A percentile compares a stretch with the other conserved stretches of the same genome.
These are phyloP conservation scores for Tulasnella calospora DNA, from an alignment of 768 basidiomycete species.

Conservation along the genomic window DNA sequence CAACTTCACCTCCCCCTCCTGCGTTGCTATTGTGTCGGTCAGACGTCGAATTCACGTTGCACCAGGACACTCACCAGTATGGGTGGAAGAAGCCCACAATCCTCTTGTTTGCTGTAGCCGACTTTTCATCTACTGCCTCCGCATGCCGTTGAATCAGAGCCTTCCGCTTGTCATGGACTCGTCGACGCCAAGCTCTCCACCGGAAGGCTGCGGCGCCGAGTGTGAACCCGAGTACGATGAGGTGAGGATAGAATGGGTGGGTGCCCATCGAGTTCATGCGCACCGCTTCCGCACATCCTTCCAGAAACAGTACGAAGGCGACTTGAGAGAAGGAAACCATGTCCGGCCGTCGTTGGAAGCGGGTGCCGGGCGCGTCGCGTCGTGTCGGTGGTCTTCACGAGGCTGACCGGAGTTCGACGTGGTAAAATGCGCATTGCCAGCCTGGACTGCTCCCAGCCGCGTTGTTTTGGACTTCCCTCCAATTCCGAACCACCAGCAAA, in stretches of 20 bases:
- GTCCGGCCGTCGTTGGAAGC: neutral
- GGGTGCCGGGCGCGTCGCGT: neutral
- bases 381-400: slow-evolving; percentile 4
- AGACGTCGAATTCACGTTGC: slow-evolving; percentile 14
- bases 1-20: slow-evolving; percentile 93
- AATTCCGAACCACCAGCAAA: neutral
- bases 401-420: neutral
- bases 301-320: slow-evolving; percentile 16
- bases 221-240: slow-evolving; percentile 8
- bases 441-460: neutral
- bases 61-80: slow-evolving; percentile 64
- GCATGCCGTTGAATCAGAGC: neutral
- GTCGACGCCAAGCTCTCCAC: neutral
- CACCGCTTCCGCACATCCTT: slow-evolving; percentile 10
- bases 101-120: slow-evolving; percentile 18
- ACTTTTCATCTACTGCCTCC: neutral
- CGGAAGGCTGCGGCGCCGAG: neutral
- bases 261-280: slow-evolving; percentile 18
- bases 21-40: slow-evolving; percentile 61
- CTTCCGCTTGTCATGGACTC: slow-evolving; percentile 10
- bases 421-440: neutral
- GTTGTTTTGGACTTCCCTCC: neutral
- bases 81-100: slow-evolving; percentile 91
- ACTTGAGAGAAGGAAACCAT: slow-evolving; percentile 16
- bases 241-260: slow-evolving; percentile 24